phyloP scores from a whole-genome alignment of 192 early-diverging fungal species.

The Coemansia sp. region DNA sequence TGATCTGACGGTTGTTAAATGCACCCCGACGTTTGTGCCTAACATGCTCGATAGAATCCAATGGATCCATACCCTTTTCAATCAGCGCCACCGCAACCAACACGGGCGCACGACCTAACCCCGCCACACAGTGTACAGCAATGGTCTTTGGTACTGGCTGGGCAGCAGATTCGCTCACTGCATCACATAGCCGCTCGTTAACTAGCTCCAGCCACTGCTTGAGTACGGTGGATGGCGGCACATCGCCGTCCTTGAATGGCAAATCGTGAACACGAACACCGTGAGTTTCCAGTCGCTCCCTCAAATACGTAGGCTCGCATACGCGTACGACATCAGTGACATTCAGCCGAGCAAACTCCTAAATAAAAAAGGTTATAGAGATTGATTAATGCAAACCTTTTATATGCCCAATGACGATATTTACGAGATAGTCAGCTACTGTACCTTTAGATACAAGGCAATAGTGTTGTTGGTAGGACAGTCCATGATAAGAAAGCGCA shows the following conservation, averaged over 20 bases:
- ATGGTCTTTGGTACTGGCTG: constrained; percentile 61
- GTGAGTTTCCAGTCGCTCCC: constrained; percentile 58
- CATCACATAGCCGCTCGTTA: constrained; percentile 55
- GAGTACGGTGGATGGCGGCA: constrained; percentile 61
- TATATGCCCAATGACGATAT: neutral
- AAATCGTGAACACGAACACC: constrained; percentile 85
- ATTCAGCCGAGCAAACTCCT: constrained; percentile 70
- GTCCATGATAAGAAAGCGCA: constrained; percentile 91
- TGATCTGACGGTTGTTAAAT: constrained; percentile 80
- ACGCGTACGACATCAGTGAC: constrained; percentile 90
- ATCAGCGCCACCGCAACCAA: constrained; percentile 83
- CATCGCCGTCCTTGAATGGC: constrained; percentile 89
- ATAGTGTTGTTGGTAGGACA: constrained; percentile 87
- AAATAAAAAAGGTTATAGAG: neutral
- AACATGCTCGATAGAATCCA: constrained; percentile 77
- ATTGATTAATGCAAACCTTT: neutral
- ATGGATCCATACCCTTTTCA: constrained; percentile 74
- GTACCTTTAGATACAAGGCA: constrained; percentile 67
- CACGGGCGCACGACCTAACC: constrained; percentile 92
- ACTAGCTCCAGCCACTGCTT: constrained; percentile 70
- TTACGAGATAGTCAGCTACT: neutral
- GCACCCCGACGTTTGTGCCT: constrained; percentile 75
- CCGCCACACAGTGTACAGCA: constrained; percentile 95
- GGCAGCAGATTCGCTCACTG: constrained; percentile 20
- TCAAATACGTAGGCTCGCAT: constrained; percentile 86